Evolutionary conservation across 2,329 filamentous ascomycete genomes (phyloP).

Genomic region (Aspergillus spinulosporus): DNA sequence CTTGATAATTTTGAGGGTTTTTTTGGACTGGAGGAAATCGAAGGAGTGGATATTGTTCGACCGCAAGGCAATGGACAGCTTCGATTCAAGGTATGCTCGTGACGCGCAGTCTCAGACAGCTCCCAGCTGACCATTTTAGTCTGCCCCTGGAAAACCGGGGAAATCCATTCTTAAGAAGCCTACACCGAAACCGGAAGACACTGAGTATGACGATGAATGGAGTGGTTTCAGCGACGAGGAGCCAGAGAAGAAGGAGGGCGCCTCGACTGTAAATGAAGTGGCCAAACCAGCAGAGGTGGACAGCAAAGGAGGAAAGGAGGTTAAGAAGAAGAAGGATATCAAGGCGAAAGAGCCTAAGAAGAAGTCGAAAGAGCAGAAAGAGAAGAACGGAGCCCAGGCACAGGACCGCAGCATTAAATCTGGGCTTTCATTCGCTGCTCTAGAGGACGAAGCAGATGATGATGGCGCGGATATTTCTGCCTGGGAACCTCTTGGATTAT

Average conservation of each 20-base stretch:
- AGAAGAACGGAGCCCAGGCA: slow-evolving; percentile 36
- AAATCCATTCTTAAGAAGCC: slow-evolving; percentile 35
- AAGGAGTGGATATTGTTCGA: slow-evolving; percentile 81
- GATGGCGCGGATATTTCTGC: slow-evolving; percentile 69
- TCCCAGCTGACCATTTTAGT: slow-evolving; percentile 28
- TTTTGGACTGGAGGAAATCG: slow-evolving; percentile 86
- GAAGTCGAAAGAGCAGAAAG: slow-evolving; percentile 24
- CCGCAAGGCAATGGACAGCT: slow-evolving; percentile 55
- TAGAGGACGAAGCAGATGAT: slow-evolving; percentile 49
- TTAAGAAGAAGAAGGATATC: slow-evolving; percentile 18
- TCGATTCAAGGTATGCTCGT: slow-evolving; percentile 42
- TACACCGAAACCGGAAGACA: slow-evolving; percentile 20
- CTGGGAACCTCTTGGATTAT: slow-evolving; percentile 75
- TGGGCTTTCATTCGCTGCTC: slow-evolving; percentile 39
- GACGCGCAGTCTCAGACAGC: background rate
- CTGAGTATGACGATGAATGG: slow-evolving; percentile 59
- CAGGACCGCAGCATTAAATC: slow-evolving; percentile 35
- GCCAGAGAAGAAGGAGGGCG: slow-evolving; percentile 15
- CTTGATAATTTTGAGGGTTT: slow-evolving; percentile 92
- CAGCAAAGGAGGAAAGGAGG: slow-evolving; percentile 18
- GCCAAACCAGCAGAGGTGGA: slow-evolving; percentile 23
- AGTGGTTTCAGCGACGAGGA: slow-evolving; percentile 63
- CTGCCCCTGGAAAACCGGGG: slow-evolving; percentile 34
- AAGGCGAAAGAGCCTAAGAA: slow-evolving; percentile 9
- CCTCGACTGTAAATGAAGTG: slow-evolving; percentile 14